Base-by-base conservation (phyloP, 176 grass and related monocot genomes). In the Pontederia crassipes region DNA sequence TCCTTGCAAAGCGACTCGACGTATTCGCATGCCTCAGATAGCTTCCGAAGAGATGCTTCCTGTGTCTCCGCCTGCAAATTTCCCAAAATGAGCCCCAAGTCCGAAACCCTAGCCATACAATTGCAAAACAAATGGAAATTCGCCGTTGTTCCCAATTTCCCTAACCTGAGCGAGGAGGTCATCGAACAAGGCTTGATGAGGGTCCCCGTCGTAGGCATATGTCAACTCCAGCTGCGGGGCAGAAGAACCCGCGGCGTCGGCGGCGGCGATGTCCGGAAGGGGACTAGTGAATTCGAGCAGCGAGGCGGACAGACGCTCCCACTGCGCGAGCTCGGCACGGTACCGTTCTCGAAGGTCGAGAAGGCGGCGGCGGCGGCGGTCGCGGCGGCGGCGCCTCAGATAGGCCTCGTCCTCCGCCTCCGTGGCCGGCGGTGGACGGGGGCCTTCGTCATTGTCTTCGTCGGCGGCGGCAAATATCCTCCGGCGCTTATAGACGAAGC, bases 401-500 rank as follows among this genome's bases (percentile, higher is more conserved):
- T 76, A 69, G 46, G 57, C 61, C 49, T 55, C 67, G 3, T n/a
- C 1, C 4, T 56, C 61, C 77, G 58, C 61, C 4, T 51, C 27
- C 12, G 28, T 12, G 68, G 59, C 14, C 10, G 17, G n/a, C 12
- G 60, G 24, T 2, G 78, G 8, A 52, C 64, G 54, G 68, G 69
- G 62, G 11, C 49, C 14, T 11, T 57, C 18, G 12, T 49, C 55
- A 32, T 11, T 13, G 56, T 72, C 45, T 0, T 2, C 48, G 57
- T 58, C 8, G 11, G 9, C 15, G 12, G 54, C 32, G 66, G 56
- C 24, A 46, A 79, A 54, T 15, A 56, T 73, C 2, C 82, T 59
- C 53, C 52, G 79, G 4, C 78, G 83, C 76, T 83, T 90, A 80
- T 69, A 95, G 8, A 95, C 71, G 48, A 95, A 95, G 3, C 82